Evolutionary conservation across 768 basidiomycete genomes (phyloP).

Genomic region (Russula sp.): DNA sequence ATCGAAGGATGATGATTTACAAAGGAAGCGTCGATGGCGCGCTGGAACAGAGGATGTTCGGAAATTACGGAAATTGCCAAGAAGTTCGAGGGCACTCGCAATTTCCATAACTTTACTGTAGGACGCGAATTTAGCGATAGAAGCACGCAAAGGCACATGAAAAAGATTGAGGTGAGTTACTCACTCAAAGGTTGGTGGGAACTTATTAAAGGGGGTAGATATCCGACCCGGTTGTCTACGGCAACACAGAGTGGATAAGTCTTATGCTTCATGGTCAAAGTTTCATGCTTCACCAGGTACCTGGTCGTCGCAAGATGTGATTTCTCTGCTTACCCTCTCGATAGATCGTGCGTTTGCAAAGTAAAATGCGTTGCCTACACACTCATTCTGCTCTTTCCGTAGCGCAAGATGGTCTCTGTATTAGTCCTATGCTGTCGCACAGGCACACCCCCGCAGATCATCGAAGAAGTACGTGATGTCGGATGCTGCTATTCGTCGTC

Average conservation of each 20-base stretch:
- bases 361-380: conserved; percentile 23
- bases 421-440: conserved; percentile 80
- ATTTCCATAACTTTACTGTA: conserved; percentile 97
- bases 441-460: conserved; percentile 65
- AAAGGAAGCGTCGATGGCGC: conserved; percentile 72
- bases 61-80: conserved; percentile 54
- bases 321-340: conserved; percentile 19
- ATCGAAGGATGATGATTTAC: conserved; percentile 55
- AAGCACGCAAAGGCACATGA: conserved; percentile 85
- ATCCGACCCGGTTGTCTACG: conserved; percentile 82
- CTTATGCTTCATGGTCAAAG: conserved; percentile 94
- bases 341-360: conserved; percentile 48
- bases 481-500: neutral
- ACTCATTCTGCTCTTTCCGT: conserved; percentile 24
- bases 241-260: conserved; percentile 92
- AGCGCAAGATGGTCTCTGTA: conserved; percentile 97
- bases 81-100: conserved; percentile 85
- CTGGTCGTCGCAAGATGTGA: conserved; percentile 32
- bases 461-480: conserved; percentile 56
- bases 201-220: conserved; percentile 45
- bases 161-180: conserved; percentile 65
- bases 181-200: neutral
- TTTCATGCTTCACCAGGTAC: conserved; percentile 97
- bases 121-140: conserved; percentile 80
- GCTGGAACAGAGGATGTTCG: conserved; percentile 52